phyloP scores from a whole-genome alignment of 257 asterid genomes.

The Forsythia viridissima region DNA sequence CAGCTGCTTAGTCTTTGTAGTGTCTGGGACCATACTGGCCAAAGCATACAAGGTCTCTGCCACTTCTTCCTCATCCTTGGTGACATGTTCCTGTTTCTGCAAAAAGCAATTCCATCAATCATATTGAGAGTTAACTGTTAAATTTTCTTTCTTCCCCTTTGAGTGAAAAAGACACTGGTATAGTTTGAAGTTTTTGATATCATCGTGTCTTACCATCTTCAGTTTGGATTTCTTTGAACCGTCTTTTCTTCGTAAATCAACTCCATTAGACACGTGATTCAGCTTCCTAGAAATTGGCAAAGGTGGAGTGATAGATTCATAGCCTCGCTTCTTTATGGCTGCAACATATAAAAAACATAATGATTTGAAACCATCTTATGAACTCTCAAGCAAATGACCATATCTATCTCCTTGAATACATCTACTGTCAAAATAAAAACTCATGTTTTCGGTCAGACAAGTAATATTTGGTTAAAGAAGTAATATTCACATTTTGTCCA shows the following conservation, averaged over 20 bases:
- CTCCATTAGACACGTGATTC: slow-evolving; percentile 37
- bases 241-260: slow-evolving; percentile 30
- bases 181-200: slow-evolving; percentile 14
- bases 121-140: slow-evolving; percentile 3
- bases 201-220: slow-evolving; percentile 45
- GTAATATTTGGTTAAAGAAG: background rate
- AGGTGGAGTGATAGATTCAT: slow-evolving; percentile 39
- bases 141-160: slow-evolving; percentile 7
- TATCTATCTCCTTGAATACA: background rate
- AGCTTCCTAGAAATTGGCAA: slow-evolving; percentile 40
- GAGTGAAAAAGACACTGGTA: background rate
- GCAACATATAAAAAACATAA: slow-evolving; percentile 20
- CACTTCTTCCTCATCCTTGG: slow-evolving; percentile 90
- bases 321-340: slow-evolving; percentile 68
- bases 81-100: slow-evolving; percentile 47
- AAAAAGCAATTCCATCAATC: slow-evolving; percentile 24
- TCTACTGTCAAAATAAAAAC: background rate
- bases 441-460: background rate
- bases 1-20: slow-evolving; percentile 27
- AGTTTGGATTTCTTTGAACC: slow-evolving; percentile 49
- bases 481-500: background rate
- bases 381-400: slow-evolving; percentile 12
- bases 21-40: slow-evolving; percentile 53
- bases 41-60: slow-evolving; percentile 76
- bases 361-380: background rate